A percentile compares a stretch with the other conserved stretches of the same genome.
These are phyloP conservation scores for Sordariomycetes sp. DNA, from an alignment of 2,329 filamentous ascomycete species.

Conservation along the genomic window DNA sequence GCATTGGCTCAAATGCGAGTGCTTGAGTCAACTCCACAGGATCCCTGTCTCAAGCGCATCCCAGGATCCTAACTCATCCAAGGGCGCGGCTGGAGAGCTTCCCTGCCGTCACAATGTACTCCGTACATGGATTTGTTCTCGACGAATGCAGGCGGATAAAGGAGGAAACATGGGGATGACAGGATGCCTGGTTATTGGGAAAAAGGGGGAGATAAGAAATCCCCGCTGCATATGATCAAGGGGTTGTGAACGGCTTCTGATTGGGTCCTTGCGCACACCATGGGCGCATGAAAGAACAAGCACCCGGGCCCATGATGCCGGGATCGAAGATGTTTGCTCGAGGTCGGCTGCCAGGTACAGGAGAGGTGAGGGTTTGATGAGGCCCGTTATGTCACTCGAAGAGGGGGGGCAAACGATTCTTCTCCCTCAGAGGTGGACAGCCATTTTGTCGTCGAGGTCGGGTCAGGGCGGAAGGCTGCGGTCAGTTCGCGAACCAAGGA, in stretches of 20 bases:
- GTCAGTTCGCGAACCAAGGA: neutral
- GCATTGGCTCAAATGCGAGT: constrained; percentile 6
- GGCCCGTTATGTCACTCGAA: too few species aligned
- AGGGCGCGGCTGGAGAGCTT: neutral
- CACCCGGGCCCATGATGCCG: neutral
- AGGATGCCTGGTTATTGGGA: neutral
- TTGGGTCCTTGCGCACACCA: neutral
- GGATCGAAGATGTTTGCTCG: neutral
- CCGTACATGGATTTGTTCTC: neutral
- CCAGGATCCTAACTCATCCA: neutral
- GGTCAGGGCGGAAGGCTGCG: neutral
- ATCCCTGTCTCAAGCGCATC: neutral
- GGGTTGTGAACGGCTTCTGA: neutral
- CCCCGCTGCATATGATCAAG: neutral
- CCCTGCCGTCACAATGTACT: neutral
- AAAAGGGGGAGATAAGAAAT: neutral
- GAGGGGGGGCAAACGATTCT: too few species aligned
- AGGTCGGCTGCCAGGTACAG: neutral
- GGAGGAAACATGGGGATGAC: neutral
- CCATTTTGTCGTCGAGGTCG: too few species aligned
- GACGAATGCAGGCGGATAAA: neutral
- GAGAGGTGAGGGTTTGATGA: neutral
- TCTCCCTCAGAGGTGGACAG: too few species aligned
- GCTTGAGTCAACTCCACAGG: constrained; percentile 1
- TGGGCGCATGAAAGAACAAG: neutral